phyloP scores from a whole-genome alignment of 2,329 filamentous ascomycete genomes.

The Colletotrichum trifolii region DNA sequence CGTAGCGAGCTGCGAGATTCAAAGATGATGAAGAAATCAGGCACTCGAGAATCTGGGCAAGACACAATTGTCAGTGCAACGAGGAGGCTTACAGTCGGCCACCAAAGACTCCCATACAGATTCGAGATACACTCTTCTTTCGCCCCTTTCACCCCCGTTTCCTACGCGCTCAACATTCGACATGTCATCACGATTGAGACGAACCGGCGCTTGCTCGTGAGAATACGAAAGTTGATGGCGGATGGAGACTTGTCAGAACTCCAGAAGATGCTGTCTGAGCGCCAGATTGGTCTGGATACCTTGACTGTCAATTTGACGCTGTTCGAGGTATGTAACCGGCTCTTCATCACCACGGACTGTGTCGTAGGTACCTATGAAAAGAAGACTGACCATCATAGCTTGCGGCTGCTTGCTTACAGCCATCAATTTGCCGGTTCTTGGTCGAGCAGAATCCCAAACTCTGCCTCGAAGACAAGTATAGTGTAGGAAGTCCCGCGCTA shows the following conservation, averaged over 20 bases:
- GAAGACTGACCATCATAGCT: not conserved
- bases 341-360: not conserved
- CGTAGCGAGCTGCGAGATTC: not conserved
- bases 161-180: not conserved
- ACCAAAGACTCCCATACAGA: not conserved
- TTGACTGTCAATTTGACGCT: not conserved
- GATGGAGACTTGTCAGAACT: not conserved
- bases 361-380: not conserved
- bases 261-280: not conserved
- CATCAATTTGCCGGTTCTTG: constrained; percentile 16
- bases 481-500: not conserved
- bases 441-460: not conserved
- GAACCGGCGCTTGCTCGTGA: too few species aligned
- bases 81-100: not conserved
- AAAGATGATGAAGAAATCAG: not conserved
- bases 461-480: constrained; percentile 7
- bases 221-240: not conserved
- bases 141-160: not conserved
- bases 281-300: not conserved
- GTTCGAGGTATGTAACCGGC: not conserved
- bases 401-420: not conserved
- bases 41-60: not conserved
- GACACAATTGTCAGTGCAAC: not conserved
- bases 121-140: not conserved
- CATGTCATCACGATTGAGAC: not conserved